A percentile compares a stretch with the other conserved stretches of the same genome.
Conservation (phyloP, 2,329 filamentous ascomycete genomes). For the Metarhizium guizhouense region DNA sequence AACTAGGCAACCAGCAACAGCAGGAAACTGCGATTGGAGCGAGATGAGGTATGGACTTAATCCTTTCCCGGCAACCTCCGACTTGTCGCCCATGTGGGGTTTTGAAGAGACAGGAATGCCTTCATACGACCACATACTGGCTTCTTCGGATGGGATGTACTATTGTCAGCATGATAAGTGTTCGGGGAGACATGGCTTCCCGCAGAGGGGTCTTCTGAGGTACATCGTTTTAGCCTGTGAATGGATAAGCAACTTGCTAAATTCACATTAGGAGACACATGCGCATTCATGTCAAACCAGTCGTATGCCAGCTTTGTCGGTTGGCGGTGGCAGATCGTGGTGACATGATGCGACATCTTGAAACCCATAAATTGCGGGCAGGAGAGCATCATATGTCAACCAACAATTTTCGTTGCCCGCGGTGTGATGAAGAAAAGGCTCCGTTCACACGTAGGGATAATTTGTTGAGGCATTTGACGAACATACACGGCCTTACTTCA, state of each 20-base stretch:
- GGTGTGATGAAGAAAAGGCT: not conserved
- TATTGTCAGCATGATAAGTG: not conserved
- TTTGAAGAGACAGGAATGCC: constrained; percentile 1
- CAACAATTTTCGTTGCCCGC: not conserved
- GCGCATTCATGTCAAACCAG: constrained; percentile 1
- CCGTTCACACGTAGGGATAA: not conserved
- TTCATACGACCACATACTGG: not conserved
- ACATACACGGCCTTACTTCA: not conserved
- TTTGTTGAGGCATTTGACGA: not conserved
- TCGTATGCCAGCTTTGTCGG: not conserved
- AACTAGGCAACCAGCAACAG: not conserved
- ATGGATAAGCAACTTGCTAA: not conserved
- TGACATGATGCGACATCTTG: not conserved
- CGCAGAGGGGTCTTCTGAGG: not conserved
- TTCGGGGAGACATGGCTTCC: not conserved
- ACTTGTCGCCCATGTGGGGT: not conserved
- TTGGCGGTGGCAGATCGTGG: not conserved
- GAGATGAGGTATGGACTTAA: not conserved
- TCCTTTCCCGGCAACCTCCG: not conserved
- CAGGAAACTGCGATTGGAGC: not conserved
- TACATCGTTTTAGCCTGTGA: no score
- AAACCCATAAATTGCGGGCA: no score
- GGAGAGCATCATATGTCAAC: no score
- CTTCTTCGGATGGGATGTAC: constrained; percentile 1
- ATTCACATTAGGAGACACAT: not conserved